Evolutionary conservation across 225 moss, liverwort and hornwort species (phyloP).

Genomic region (Climacium dendroides): DNA sequence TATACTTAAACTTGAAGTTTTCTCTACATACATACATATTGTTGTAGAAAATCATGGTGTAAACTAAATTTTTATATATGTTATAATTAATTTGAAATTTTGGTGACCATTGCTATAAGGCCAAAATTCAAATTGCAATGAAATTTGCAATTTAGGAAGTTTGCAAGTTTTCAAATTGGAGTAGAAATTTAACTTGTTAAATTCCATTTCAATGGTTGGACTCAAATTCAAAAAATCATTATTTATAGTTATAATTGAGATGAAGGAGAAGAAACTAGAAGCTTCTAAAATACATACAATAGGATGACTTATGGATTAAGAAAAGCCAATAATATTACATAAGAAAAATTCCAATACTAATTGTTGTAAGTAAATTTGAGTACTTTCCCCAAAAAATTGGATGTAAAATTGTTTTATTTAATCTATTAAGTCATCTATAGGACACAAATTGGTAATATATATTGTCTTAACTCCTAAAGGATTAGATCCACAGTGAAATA

Average conservation of each 20-base stretch:
- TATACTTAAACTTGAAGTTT: too few species aligned
- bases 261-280: background rate
- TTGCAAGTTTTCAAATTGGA: background rate
- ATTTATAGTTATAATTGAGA: background rate
- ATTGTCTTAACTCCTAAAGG: too few species aligned
- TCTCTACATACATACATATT: fast-evolving
- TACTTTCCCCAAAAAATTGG: background rate
- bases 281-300: fast-evolving
- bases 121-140: background rate
- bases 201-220: background rate
- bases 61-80: fast-evolving
- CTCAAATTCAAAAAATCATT: background rate
- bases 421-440: background rate
- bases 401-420: background rate
- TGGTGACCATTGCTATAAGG: fast-evolving
- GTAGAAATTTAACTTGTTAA: background rate
- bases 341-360: background rate
- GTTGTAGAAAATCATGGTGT: background rate
- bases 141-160: background rate
- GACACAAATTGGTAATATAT: background rate
- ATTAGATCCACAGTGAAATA: background rate
- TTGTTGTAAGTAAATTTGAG: background rate
- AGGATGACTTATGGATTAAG: background rate
- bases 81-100: background rate
- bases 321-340: background rate